These are phyloP conservation scores for peach (Prunus persica) DNA, from an alignment of 306 rosid species.

Conservation along the genomic window DNA sequence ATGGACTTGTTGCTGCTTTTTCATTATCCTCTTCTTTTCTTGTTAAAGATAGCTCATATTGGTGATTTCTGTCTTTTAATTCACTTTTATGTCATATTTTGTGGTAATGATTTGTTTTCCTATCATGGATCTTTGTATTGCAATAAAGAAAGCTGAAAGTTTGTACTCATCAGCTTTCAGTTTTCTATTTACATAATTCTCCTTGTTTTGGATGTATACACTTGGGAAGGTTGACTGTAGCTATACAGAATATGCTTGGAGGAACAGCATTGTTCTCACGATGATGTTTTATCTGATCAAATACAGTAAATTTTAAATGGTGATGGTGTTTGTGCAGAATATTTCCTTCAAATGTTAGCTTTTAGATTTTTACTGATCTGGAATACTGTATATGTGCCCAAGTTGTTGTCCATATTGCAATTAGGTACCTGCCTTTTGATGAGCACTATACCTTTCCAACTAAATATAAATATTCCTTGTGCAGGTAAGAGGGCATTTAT, in stretches of 20 bases:
- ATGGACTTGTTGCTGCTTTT: neutral
- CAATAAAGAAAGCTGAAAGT: neutral
- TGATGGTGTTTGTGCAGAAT: neutral
- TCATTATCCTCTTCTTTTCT: neutral
- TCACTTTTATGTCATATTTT: neutral
- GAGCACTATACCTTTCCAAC: neutral
- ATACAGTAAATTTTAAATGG: neutral
- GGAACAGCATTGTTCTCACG: neutral
- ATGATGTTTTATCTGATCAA: neutral
- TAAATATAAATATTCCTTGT: constrained; percentile 1
- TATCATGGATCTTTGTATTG: neutral
- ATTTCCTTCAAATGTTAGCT: neutral
- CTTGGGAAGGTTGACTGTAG: neutral
- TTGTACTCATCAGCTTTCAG: neutral
- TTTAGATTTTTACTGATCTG: neutral
- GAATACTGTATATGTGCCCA: neutral
- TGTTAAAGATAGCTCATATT: neutral
- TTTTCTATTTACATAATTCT: neutral
- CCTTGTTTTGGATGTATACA: neutral
- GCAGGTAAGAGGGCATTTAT: constrained; percentile 91
- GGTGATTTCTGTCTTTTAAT: neutral
- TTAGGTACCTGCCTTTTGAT: neutral
- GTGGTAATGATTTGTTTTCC: neutral
- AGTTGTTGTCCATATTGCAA: neutral
- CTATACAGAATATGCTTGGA: neutral